Evolutionary conservation across 768 basidiomycete genomes (phyloP).

Genomic region (Calocybe gangraenosa): DNA sequence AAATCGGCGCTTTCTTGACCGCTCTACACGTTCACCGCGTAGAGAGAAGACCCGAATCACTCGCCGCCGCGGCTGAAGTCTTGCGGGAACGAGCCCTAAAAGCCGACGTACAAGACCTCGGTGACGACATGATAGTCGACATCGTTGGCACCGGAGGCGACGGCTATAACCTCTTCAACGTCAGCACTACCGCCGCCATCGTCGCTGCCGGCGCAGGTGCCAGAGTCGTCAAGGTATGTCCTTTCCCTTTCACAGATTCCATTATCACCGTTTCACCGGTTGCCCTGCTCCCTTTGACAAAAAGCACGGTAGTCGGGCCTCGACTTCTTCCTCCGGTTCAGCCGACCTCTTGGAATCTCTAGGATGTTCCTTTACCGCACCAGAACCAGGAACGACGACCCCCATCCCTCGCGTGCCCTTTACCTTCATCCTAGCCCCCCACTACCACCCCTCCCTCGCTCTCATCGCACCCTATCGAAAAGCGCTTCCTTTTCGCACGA

Average conservation of each 20-base stretch:
- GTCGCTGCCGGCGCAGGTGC: slow-evolving; percentile 95
- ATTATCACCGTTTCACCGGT: background rate
- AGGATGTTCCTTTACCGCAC: slow-evolving; percentile 69
- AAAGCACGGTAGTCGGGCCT: slow-evolving; percentile 92
- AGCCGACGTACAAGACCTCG: slow-evolving; percentile 49
- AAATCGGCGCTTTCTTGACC: slow-evolving; percentile 88
- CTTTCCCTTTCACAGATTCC: background rate
- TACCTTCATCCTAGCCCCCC: slow-evolving; percentile 89
- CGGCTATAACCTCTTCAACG: slow-evolving; percentile 94
- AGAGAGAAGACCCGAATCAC: slow-evolving; percentile 70
- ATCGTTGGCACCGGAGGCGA: slow-evolving; percentile 96
- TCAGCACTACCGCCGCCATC: slow-evolving; percentile 90
- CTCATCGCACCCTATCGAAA: slow-evolving; percentile 81
- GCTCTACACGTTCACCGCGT: slow-evolving; percentile 78
- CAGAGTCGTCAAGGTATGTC: slow-evolving; percentile 79
- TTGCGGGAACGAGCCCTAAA: slow-evolving; percentile 66
- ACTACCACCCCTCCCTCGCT: slow-evolving; percentile 88
- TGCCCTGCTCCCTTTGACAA: slow-evolving; percentile 3
- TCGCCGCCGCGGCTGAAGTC: slow-evolving; percentile 76
- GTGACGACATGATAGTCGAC: slow-evolving; percentile 66
- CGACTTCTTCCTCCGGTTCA: slow-evolving; percentile 91
- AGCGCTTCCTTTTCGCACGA: slow-evolving; percentile 87
- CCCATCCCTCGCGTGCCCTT: slow-evolving; percentile 72
- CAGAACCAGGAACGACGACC: slow-evolving; percentile 52
- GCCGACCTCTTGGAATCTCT: slow-evolving; percentile 89